These are phyloP conservation scores for Moringa oleifera DNA, from an alignment of 345 rosid genomes.

Conservation along the genomic window DNA sequence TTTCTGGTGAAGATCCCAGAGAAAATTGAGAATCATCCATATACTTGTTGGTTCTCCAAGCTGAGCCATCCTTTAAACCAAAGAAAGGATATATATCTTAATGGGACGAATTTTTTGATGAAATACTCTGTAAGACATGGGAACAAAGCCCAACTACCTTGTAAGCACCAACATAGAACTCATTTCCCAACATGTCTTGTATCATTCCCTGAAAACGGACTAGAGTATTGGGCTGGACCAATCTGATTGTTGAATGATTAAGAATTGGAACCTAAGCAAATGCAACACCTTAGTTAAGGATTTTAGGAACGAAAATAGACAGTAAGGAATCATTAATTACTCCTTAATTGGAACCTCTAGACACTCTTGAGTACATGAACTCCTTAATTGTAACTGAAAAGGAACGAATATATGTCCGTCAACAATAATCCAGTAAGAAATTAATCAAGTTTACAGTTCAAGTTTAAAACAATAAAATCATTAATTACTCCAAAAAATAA, in stretches of 20 bases:
- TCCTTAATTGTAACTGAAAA: not conserved
- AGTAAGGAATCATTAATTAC: too few relatives aligned
- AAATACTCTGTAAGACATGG: not conserved
- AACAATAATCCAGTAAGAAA: not conserved
- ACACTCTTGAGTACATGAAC: too few relatives aligned
- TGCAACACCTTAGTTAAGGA: too few relatives aligned
- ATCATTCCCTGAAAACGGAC: conserved; percentile 91
- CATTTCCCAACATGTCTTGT: conserved; percentile 97
- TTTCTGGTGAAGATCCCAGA: conserved; percentile 43
- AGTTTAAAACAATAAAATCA: not conserved
- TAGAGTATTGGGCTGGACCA: conserved; percentile 61
- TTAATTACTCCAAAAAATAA: too few relatives aligned
- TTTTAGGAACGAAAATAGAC: too few relatives aligned
- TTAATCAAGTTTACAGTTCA: not conserved
- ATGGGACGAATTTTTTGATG: not conserved
- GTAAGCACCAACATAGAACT: conserved; percentile 83
- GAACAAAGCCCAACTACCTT: conserved; percentile 33
- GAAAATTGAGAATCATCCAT: conserved; percentile 55
- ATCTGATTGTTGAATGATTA: conserved; percentile 35
- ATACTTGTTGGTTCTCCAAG: conserved; percentile 92
- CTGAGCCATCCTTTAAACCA: conserved; percentile 47
- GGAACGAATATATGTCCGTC: not conserved
- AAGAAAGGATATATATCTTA: conserved; percentile 6
- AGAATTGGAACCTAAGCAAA: conserved; percentile 62
- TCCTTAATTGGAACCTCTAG: too few relatives aligned